Conservation (phyloP, 176 grass and related monocot genomes). For the Aechmea fasciata region DNA sequence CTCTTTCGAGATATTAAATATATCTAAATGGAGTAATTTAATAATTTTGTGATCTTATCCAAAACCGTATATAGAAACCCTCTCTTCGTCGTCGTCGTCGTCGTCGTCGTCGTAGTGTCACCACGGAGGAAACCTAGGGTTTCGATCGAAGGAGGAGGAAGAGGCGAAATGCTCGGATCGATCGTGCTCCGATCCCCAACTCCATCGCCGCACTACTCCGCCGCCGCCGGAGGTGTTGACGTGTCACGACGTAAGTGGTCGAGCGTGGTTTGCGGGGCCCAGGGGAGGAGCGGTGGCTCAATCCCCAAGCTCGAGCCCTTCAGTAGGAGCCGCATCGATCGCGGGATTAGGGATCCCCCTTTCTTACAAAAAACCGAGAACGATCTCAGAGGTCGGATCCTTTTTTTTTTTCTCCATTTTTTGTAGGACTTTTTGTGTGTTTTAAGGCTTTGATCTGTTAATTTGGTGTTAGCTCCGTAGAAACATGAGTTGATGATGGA, state of each 20-base stretch:
- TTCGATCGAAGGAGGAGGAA: background rate
- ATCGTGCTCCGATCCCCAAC: conserved; percentile 28
- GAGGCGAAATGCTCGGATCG: conserved; percentile 37
- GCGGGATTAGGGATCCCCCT: conserved; percentile 47
- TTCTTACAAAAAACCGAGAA: conserved; percentile 58
- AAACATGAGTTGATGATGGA: background rate
- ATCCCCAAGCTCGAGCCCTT: conserved; percentile 80
- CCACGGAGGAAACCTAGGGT: background rate
- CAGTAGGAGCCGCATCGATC: conserved; percentile 50
- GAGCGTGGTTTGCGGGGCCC: conserved; percentile 25
- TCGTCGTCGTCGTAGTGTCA: background rate
- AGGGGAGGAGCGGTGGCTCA: conserved; percentile 38
- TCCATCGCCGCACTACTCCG: conserved; percentile 7
- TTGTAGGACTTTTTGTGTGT: background rate
- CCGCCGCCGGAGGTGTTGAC: background rate
- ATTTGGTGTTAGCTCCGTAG: conserved; percentile 5
- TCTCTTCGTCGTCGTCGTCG: too few species aligned
- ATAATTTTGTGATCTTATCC: too few species aligned
- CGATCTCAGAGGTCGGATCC: conserved; percentile 46
- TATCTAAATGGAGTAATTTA: too few species aligned
- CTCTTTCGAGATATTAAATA: too few species aligned
- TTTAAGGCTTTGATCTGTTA: background rate
- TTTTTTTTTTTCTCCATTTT: background rate
- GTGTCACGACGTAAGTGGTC: conserved; percentile 7
- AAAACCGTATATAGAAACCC: too few species aligned